Percentiles rank a stretch among this genome's conserved stretches.
Evolutionary conservation across 352 stramenopile species (phyloP).

Genomic region (Blastocystis sp.): DNA sequence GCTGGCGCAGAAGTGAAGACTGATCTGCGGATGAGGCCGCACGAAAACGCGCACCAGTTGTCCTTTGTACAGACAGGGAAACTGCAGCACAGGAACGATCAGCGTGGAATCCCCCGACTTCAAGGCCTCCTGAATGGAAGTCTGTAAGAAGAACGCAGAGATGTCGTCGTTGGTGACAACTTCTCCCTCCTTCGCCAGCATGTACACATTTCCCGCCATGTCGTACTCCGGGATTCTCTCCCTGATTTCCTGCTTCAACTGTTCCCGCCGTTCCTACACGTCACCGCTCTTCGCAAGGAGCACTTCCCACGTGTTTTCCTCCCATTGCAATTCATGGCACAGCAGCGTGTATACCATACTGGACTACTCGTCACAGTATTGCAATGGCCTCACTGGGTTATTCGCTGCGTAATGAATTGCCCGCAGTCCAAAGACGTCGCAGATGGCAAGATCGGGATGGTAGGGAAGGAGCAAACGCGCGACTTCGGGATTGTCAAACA

Average conservation of each 20-base stretch:
- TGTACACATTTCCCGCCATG: constrained; percentile 2
- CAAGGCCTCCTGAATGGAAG: too few relatives aligned
- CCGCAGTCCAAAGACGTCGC: constrained; percentile 3
- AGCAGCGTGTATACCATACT: constrained; percentile 9
- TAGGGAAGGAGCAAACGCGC: constrained; percentile 9
- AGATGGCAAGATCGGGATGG: constrained; percentile 17
- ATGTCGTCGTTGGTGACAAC: neutral
- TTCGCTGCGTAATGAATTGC: constrained; percentile 33
- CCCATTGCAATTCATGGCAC: constrained; percentile 11
- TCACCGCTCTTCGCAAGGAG: neutral
- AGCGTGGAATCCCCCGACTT: too few relatives aligned
- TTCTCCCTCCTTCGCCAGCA: neutral
- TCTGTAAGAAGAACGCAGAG: neutral
- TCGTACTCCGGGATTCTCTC: constrained; percentile 26
- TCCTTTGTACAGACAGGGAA: neutral
- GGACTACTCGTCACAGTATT: neutral
- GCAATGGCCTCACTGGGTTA: neutral
- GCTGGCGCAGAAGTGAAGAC: neutral
- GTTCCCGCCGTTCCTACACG: neutral
- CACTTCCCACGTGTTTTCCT: constrained; percentile 19
- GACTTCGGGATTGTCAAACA: constrained; percentile 2
- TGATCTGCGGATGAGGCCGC: neutral
- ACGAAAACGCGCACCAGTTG: neutral
- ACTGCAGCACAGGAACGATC: neutral
- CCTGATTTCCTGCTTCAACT: neutral